Base-by-base conservation (phyloP, 352 stramenopile species). In the Hyaloperonospora arabidopsidis region DNA sequence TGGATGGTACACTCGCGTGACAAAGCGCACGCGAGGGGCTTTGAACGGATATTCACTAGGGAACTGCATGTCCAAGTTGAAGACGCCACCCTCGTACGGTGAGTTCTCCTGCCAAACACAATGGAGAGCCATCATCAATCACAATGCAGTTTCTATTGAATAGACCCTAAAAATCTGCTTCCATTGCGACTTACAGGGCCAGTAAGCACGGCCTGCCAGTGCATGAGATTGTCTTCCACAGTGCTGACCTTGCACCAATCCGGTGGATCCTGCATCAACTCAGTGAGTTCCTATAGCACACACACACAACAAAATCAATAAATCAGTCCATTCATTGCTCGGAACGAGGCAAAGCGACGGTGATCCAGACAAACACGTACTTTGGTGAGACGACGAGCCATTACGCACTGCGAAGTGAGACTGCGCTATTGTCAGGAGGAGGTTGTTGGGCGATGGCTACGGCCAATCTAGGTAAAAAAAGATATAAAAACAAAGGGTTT, bases 11-110 rank as follows among this genome's bases (percentile, higher is more conserved):
- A 98, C 87, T 40, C 95, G 87, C 15, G 93, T 97, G 36, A 97
- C 63, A 58, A 98, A 98, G 46, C 87, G 91, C 43, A 93, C 84
- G 65, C 89, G 93, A 45, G 89, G 88, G 2, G 89, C 82, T 64
- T 97, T 97, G 74, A 97, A 97, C 21, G 96, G 96, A 65, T 99
- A 99, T 60, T 98, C 91, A 12, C 82, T 81, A 0, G 95, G 94
- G 65, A 99, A 98, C 56, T 95, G 76, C 43, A 98, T 66, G 60
- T 98, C 84, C 55, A 99, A 81, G 52, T 87, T 92, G 60, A 98
- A 98, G 52, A 93, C 87, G 50, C 85, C 91, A 2, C 84, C 85
- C 11, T 72, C 72, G 67, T 95, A 96, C 45, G 89, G 87, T 41
- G 87, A 76, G 63, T 87, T 75, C 44, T 94, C 78, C 84, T 94